Base-by-base conservation (phyloP, 345 rosid genomes). In the Syzygium grande region DNA sequence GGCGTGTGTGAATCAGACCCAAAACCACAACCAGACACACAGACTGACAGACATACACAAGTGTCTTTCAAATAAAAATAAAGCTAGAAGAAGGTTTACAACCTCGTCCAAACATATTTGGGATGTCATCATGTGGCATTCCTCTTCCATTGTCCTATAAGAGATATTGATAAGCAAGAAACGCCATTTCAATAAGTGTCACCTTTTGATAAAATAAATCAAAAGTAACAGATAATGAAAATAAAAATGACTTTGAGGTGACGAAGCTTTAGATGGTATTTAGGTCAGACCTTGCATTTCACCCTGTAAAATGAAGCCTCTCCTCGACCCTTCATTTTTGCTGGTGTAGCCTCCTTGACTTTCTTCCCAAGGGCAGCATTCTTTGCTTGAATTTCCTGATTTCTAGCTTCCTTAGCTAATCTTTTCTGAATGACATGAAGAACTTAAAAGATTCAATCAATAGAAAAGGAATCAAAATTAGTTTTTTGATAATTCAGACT, bases 101-200 rank as follows among this genome's bases (percentile, higher is more conserved):
- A 97, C 99, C 99, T 94, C 98, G 91, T 59, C 99, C 99, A 86
- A 97, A 97, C 99, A 97, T 97, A 92, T 97, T 95, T 80, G 99
- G 99, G 90, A 97, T 97, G 91, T 97, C 99, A 93, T 97, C 99
- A 91, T 97, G 98, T n/a, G 99, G 96, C 99, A 97, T 97, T 89
- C 99, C 99, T 94, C 87, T 95, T 90, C 99, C 99, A 89, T 97
- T 97, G 91, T 97, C 99, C 99, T 97, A 87, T 88, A 83, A 73
- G 80, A 38, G 49, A 73, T 41, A 73, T 73, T 38, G 80, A 73
- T 73, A 19, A 41, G 80, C 80, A 19, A 38, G 80, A 73, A 73
- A 73, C 1, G 25, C 49, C 25, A 5, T 73, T 38, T 73, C 80
- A 38, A 7, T 54, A 84, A 84, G 51, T 29, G 41, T 46, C 55